A percentile compares a stretch with the other conserved stretches of the same genome.
These are phyloP conservation scores for Alternaria novae-zelandiae DNA, from an alignment of 2,329 filamentous ascomycete species.

Conservation along the genomic window DNA sequence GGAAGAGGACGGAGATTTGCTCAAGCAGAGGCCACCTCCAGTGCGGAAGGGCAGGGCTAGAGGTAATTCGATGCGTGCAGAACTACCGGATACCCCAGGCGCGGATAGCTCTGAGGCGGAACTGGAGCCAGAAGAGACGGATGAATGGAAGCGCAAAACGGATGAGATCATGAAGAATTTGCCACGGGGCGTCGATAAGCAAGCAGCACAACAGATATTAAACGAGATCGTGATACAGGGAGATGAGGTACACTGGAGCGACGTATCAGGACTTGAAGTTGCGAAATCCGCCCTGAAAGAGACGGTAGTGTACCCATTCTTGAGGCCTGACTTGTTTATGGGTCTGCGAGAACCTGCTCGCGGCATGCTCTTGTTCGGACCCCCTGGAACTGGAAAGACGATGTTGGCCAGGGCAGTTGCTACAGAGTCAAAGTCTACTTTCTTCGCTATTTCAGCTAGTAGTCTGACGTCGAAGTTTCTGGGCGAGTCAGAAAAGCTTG, in stretches of 20 bases:
- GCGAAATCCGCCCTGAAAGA: constrained; percentile 94
- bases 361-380: constrained; percentile 95
- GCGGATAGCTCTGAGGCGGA: constrained; percentile 35
- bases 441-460: constrained; percentile 95
- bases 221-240: constrained; percentile 96
- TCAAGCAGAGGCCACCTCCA: constrained; percentile 26
- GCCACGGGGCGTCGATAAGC: constrained; percentile 80
- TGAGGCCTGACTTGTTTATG: constrained; percentile 94
- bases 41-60: constrained; percentile 37
- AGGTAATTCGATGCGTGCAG: constrained; percentile 39
- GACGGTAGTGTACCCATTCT: constrained; percentile 94
- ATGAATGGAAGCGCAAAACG: constrained; percentile 45
- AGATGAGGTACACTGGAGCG: constrained; percentile 92
- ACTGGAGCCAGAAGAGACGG: constrained; percentile 33
- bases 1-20: constrained; percentile 26
- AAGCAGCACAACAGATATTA: constrained; percentile 86
- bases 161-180: constrained; percentile 72
- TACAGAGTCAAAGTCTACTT: constrained; percentile 91
- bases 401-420: constrained; percentile 96
- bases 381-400: constrained; percentile 97
- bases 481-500: constrained; percentile 95
- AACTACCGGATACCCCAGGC: constrained; percentile 40
- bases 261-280: constrained; percentile 87
- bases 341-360: constrained; percentile 90
- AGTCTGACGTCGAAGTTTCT: constrained; percentile 95